Evolutionary conservation across 345 rosid genomes (phyloP).

Genomic region (Chamaenerion angustifolium): DNA sequence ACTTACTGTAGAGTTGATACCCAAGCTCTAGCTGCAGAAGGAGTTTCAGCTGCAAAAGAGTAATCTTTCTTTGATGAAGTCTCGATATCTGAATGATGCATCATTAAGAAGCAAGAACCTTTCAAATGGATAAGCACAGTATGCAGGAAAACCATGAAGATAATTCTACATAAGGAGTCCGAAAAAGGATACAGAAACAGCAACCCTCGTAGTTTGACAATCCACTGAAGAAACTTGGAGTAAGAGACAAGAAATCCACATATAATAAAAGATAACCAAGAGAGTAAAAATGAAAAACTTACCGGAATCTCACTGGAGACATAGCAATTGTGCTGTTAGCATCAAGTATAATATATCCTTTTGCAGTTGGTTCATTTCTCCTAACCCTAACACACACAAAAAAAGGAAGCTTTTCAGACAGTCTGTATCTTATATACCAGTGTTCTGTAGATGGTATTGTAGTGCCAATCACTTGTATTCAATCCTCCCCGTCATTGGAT

Average conservation of each 20-base stretch:
- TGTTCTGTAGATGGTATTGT: not conserved
- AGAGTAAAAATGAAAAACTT: constrained; percentile 12
- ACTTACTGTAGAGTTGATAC: constrained; percentile 90
- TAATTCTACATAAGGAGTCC: not conserved
- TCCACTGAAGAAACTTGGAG: constrained; percentile 45
- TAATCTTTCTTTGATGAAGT: constrained; percentile 90
- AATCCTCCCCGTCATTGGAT: constrained; percentile 96
- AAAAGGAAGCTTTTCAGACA: not conserved
- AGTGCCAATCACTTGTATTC: constrained; percentile 58
- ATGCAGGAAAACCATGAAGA: not conserved
- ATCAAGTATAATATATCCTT: constrained; percentile 65
- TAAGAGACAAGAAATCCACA: constrained; percentile 5
- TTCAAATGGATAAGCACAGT: not conserved
- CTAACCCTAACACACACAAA: constrained; percentile 39
- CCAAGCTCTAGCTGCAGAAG: constrained; percentile 98
- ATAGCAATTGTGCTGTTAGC: constrained; percentile 66
- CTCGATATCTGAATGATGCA: constrained; percentile 49
- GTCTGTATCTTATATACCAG: not conserved
- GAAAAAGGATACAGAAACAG: constrained; percentile 81
- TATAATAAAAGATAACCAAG: constrained; percentile 3
- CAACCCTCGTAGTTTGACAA: constrained; percentile 88
- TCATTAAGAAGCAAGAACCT: constrained; percentile 27
- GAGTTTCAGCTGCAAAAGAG: constrained; percentile 88
- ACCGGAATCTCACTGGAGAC: constrained; percentile 96
- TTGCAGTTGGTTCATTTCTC: constrained; percentile 73